Conservation (phyloP, 2,329 filamentous ascomycete species). For the Byssoonygena ceratinophila region DNA sequence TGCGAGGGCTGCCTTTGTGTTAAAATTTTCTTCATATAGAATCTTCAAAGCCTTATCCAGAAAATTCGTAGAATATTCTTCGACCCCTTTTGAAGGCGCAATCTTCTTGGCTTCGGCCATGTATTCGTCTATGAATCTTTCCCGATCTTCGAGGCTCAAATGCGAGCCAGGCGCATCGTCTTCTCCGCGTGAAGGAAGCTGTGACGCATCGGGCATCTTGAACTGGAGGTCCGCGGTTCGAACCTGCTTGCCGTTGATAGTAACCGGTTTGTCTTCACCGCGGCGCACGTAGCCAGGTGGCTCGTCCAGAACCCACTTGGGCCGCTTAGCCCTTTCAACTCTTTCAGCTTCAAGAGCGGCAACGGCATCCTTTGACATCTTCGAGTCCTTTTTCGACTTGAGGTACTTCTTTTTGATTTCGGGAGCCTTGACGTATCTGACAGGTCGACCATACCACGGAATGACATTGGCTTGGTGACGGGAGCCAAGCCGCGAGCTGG, state of each 20-base stretch:
- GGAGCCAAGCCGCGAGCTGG: slow-evolving; percentile 81
- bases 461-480: slow-evolving; percentile 80
- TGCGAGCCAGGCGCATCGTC: slow-evolving; percentile 32
- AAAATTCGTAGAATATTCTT: slow-evolving; percentile 70
- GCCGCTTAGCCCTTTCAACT: slow-evolving; percentile 64
- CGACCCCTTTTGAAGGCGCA: slow-evolving; percentile 57
- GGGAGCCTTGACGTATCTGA: slow-evolving; percentile 80
- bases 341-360: slow-evolving; percentile 75
- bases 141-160: slow-evolving; percentile 32
- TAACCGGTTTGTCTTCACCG: slow-evolving; percentile 62
- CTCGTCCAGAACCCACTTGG: slow-evolving; percentile 89
- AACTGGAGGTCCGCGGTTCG: slow-evolving; percentile 69
- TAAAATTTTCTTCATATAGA: slow-evolving; percentile 61
- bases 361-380: slow-evolving; percentile 66
- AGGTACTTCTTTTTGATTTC: slow-evolving; percentile 71
- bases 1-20: slow-evolving; percentile 59
- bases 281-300: slow-evolving; percentile 74
- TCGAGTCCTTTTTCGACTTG: slow-evolving; percentile 63
- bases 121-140: slow-evolving; percentile 61
- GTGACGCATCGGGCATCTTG: slow-evolving; percentile 54
- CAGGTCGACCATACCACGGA: slow-evolving; percentile 73
- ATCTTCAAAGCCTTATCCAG: slow-evolving; percentile 71
- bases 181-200: slow-evolving; percentile 38
- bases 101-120: slow-evolving; percentile 59
- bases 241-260: slow-evolving; percentile 54